Conservation (phyloP, 768 basidiomycete species). For the Multifurca ochricompacta region DNA sequence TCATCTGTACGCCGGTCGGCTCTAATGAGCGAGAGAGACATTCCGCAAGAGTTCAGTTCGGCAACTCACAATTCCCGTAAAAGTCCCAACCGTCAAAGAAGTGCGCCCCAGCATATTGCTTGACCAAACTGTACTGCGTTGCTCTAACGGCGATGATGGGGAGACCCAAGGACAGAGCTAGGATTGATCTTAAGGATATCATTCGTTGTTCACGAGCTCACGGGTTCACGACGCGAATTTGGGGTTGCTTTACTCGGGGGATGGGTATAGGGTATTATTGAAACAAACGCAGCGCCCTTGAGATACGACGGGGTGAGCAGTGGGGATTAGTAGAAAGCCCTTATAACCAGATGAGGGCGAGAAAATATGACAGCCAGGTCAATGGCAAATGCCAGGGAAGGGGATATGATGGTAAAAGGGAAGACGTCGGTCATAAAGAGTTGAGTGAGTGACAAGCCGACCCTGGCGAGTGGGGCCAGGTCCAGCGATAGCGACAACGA, state of each 20-base stretch:
- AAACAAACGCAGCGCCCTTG: neutral
- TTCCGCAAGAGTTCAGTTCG: neutral
- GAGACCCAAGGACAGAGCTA: neutral
- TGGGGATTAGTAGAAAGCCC: neutral
- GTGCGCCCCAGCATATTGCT: slow-evolving; percentile 8
- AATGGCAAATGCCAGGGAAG: neutral
- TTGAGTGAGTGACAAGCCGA: too few species aligned
- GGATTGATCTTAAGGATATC: neutral
- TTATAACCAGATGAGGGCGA: neutral
- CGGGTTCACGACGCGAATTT: too few species aligned
- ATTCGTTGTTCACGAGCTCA: neutral
- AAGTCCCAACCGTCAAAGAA: slow-evolving; percentile 20
- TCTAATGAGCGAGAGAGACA: neutral
- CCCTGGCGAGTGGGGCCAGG: too few species aligned
- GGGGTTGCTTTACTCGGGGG: too few species aligned
- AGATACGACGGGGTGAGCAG: neutral
- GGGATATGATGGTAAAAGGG: neutral
- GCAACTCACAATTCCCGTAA: slow-evolving; percentile 18
- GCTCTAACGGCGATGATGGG: neutral
- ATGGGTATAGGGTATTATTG: neutral
- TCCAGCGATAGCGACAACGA: too few species aligned
- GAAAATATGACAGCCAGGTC: neutral
- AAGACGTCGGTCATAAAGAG: neutral
- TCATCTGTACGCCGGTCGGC: slow-evolving; percentile 39
- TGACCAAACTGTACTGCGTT: slow-evolving; percentile 12